Conservation (phyloP, 495 filamentous ascomycete species). For the Trichocladium antarcticum region DNA sequence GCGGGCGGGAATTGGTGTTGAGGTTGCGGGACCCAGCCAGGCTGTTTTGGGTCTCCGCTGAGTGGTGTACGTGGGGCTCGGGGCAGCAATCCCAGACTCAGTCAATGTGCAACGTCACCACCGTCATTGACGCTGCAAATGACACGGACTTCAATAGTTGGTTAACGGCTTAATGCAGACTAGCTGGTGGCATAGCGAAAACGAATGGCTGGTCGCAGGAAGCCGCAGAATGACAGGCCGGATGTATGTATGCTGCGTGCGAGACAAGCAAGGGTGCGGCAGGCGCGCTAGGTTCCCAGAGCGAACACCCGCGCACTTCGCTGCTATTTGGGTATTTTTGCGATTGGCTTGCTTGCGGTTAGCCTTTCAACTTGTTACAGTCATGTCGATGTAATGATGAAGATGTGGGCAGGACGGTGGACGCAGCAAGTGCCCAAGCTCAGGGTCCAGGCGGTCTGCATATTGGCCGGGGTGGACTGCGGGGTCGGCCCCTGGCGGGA, state of each 20-base stretch:
- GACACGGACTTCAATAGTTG: background rate
- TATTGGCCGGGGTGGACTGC: background rate
- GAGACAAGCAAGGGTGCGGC: background rate
- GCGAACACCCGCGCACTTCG: no score
- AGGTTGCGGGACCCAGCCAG: no score
- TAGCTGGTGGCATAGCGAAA: background rate
- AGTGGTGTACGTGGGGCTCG: background rate
- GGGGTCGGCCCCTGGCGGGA: no score
- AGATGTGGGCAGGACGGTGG: background rate
- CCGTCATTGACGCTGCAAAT: background rate
- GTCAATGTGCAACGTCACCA: background rate
- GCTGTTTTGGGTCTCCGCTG: background rate
- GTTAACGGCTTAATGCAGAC: background rate
- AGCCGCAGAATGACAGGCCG: background rate
- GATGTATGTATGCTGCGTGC: background rate
- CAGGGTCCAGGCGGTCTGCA: background rate
- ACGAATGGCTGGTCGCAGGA: background rate
- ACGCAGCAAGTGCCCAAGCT: background rate
- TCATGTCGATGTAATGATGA: slow-evolving; percentile 10
- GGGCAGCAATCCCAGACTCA: background rate
- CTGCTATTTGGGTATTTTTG: background rate
- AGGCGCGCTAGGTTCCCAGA: no score
- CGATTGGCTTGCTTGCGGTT: background rate
- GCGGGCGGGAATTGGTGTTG: background rate
- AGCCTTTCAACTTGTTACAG: background rate